A percentile compares a stretch with the other conserved stretches of the same genome.
Conservation (phyloP, 805 yeast species). For the Nematodospora valgi region DNA sequence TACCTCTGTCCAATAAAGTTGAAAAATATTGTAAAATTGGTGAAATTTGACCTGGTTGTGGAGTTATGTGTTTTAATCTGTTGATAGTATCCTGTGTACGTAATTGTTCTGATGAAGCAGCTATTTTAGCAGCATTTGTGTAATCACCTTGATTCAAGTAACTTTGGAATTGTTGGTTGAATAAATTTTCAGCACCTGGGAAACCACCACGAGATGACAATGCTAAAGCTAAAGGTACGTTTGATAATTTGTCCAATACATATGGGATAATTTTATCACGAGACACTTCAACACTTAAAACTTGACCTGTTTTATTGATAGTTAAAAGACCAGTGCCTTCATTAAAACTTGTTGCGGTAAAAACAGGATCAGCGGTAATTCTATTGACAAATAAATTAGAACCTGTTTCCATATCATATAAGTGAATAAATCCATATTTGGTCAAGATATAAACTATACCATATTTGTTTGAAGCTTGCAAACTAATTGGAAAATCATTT, state of each 20-base stretch:
- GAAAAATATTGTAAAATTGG: slow-evolving; percentile 93
- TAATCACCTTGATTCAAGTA: slow-evolving; percentile 83
- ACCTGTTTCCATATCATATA: slow-evolving; percentile 92
- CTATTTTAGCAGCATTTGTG: slow-evolving; percentile 90
- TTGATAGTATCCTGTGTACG: slow-evolving; percentile 94
- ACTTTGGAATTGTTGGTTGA: slow-evolving; percentile 87
- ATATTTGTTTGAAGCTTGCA: slow-evolving; percentile 78
- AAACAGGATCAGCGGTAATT: slow-evolving; percentile 92
- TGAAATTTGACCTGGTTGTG: slow-evolving; percentile 91
- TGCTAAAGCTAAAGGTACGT: slow-evolving; percentile 80
- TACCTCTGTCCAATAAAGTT: slow-evolving; percentile 86
- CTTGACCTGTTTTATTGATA: slow-evolving; percentile 94
- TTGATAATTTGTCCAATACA: slow-evolving; percentile 78
- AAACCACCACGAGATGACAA: slow-evolving; percentile 94
- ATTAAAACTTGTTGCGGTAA: slow-evolving; percentile 77
- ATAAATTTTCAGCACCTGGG: slow-evolving; percentile 94
- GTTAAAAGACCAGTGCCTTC: slow-evolving; percentile 82
- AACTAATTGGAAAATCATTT: slow-evolving; percentile 93
- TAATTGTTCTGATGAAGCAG: slow-evolving; percentile 89
- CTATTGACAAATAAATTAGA: slow-evolving; percentile 91
- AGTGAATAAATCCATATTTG: slow-evolving; percentile 93
- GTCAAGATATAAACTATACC: slow-evolving; percentile 89
- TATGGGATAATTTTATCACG: slow-evolving; percentile 85
- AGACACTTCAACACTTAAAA: slow-evolving; percentile 85
- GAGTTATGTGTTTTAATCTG: slow-evolving; percentile 84